phyloP scores from a whole-genome alignment of 2,329 filamentous ascomycete species.

The Davidsoniella eucalypti region DNA sequence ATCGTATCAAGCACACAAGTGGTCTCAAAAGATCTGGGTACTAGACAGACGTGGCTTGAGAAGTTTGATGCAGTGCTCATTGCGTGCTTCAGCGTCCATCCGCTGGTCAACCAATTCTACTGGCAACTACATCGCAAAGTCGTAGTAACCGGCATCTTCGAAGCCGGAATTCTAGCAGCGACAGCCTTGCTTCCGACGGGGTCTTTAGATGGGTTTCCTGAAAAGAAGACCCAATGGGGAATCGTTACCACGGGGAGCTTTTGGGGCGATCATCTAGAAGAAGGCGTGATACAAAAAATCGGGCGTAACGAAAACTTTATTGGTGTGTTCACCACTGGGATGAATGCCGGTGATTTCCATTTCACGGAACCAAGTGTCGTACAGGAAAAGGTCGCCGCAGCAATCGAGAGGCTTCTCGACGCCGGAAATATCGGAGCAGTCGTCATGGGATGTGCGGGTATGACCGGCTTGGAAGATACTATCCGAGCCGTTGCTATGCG shows the following conservation, averaged over 20 bases:
- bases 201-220: not conserved
- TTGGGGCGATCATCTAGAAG: constrained; percentile 58
- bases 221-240: constrained; percentile 39
- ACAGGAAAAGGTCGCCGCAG: constrained; percentile 45
- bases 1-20: constrained; percentile 45
- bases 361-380: constrained; percentile 49
- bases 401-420: constrained; percentile 48
- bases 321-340: constrained; percentile 66
- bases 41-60: not conserved
- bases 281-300: constrained; percentile 48
- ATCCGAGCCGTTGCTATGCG: constrained; percentile 54
- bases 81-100: constrained; percentile 77
- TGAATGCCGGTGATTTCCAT: constrained; percentile 69
- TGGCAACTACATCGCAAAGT: constrained; percentile 16
- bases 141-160: constrained; percentile 69
- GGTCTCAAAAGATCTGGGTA: constrained; percentile 36
- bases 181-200: constrained; percentile 29
- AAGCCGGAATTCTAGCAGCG: constrained; percentile 56
- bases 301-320: constrained; percentile 47
- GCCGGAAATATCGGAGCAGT: constrained; percentile 44
- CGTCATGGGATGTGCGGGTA: constrained; percentile 78
- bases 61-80: constrained; percentile 62
- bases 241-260: constrained; percentile 77
- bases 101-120: constrained; percentile 27
- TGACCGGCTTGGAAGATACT: constrained; percentile 68